These are phyloP conservation scores for Psilocybe sp. DNA, from an alignment of 768 basidiomycete species.

Conservation along the genomic window DNA sequence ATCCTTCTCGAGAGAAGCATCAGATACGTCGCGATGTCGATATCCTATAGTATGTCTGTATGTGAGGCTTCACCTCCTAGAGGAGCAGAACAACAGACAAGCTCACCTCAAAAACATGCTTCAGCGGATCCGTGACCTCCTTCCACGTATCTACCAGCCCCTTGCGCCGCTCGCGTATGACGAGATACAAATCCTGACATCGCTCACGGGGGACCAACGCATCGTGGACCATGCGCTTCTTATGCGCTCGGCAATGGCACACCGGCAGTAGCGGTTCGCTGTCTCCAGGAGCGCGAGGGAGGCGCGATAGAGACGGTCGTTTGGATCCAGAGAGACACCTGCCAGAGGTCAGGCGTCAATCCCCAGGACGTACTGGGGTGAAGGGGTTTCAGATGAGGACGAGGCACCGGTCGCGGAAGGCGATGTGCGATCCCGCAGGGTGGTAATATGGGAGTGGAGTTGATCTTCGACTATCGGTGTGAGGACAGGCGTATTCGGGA, in stretches of 20 bases:
- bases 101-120: slow-evolving; percentile 85
- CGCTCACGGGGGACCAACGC: slow-evolving; percentile 66
- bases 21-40: slow-evolving; percentile 91
- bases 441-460: slow-evolving; percentile 83
- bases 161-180: slow-evolving; percentile 83
- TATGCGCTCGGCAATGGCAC: slow-evolving; percentile 75
- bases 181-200: slow-evolving; percentile 89
- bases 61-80: not conserved
- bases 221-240: slow-evolving; percentile 86
- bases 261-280: slow-evolving; percentile 84
- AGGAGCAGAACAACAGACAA: not conserved
- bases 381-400: too few relatives aligned
- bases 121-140: slow-evolving; percentile 81
- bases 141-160: slow-evolving; percentile 73
- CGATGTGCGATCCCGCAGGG: slow-evolving; percentile 75
- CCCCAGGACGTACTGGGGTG: slow-evolving; percentile 28
- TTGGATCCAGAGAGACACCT: slow-evolving; percentile 42
- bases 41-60: slow-evolving; percentile 58
- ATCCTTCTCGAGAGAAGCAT: slow-evolving; percentile 88
- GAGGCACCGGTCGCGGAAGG: slow-evolving; percentile 37
- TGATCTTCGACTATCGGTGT: slow-evolving; percentile 52
- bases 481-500: slow-evolving; percentile 44
- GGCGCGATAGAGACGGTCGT: slow-evolving; percentile 76
- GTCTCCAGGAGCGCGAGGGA: slow-evolving; percentile 78
- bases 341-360: slow-evolving; percentile 58